Conservation (phyloP, 345 rosid species). For the Citrus cavaleriei region DNA sequence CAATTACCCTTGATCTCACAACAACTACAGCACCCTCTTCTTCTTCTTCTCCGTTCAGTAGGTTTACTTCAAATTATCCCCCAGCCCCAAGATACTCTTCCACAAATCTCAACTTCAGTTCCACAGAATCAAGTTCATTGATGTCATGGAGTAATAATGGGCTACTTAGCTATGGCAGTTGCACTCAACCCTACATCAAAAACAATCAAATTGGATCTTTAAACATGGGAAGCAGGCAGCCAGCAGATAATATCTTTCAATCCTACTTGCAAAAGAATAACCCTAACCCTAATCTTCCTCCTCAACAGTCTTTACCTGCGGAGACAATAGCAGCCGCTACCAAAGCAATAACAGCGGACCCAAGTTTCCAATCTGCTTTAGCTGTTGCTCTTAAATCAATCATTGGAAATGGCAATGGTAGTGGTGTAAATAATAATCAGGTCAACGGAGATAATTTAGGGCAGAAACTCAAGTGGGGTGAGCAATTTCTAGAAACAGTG, state of each 20-base stretch:
- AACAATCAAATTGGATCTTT: slow-evolving; percentile 23
- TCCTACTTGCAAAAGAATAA: slow-evolving; percentile 36
- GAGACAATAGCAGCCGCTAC: slow-evolving; percentile 60
- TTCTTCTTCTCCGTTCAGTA: slow-evolving; percentile 34
- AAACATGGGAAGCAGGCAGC: slow-evolving; percentile 26
- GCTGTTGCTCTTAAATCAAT: slow-evolving; percentile 72
- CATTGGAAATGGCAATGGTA: slow-evolving; percentile 28
- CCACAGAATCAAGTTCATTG: slow-evolving; percentile 34
- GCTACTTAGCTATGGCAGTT: slow-evolving; percentile 29
- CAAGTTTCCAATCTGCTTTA: slow-evolving; percentile 75
- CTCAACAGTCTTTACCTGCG: slow-evolving; percentile 23
- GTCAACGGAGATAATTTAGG: slow-evolving; percentile 11
- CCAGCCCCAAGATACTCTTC: slow-evolving; percentile 26
- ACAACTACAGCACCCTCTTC: slow-evolving; percentile 22
- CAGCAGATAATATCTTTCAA: slow-evolving; percentile 25
- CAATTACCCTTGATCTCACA: slow-evolving; percentile 87
- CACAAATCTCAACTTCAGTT: slow-evolving; percentile 56
- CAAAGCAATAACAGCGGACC: slow-evolving; percentile 72
- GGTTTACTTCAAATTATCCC: slow-evolving; percentile 24
- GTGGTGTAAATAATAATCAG: not conserved
- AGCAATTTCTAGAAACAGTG: not conserved
- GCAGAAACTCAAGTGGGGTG: slow-evolving; percentile 15
- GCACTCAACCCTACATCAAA: slow-evolving; percentile 31
- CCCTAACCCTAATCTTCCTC: slow-evolving; percentile 11
- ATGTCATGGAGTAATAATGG: slow-evolving; percentile 38